Percentiles rank a stretch among this genome's conserved stretches.
phyloP scores from a whole-genome alignment of 2,329 filamentous ascomycete genomes.

The Lasiodiplodia sp. region DNA sequence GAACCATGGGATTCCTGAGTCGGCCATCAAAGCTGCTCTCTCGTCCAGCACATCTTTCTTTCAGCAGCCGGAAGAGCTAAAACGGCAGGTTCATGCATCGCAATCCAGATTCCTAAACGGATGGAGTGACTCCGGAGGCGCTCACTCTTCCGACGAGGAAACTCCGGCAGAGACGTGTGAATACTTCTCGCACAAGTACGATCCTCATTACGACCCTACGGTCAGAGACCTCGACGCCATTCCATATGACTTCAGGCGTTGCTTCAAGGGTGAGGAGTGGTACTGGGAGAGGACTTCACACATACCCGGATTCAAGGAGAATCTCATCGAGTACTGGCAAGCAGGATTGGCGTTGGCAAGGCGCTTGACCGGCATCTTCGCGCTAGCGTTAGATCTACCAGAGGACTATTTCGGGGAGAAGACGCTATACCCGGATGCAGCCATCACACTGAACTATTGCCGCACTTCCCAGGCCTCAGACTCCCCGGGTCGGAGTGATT shows the following conservation, averaged over 20 bases:
- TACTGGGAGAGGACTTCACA: conserved; percentile 61
- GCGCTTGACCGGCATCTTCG: conserved; percentile 60
- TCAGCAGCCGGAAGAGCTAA: conserved; percentile 41
- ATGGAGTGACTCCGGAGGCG: conserved; percentile 50
- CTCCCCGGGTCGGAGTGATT: conserved; percentile 39
- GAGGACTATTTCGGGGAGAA: conserved; percentile 65
- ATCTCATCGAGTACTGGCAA: conserved; percentile 57
- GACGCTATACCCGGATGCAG: conserved; percentile 58
- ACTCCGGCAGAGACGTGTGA: conserved; percentile 40
- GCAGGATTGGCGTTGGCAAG: conserved; percentile 60
- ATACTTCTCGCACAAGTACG: conserved; percentile 56
- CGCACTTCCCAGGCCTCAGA: conserved; percentile 28
- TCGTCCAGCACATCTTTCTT: conserved; percentile 47
- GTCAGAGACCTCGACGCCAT: conserved; percentile 52
- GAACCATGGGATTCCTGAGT: conserved; percentile 47
- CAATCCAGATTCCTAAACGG: conserved; percentile 50
- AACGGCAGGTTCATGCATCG: conserved; percentile 48
- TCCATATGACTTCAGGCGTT: conserved; percentile 34
- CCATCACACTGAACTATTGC: conserved; percentile 39
- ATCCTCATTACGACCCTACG: conserved; percentile 52
- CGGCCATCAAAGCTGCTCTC: conserved; percentile 39
- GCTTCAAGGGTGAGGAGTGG: conserved; percentile 54
- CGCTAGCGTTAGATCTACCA: conserved; percentile 60
- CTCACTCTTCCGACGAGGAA: conserved; percentile 44
- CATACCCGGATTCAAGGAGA: conserved; percentile 57